Percentiles rank a stretch among this genome's conserved stretches.
These are phyloP conservation scores for Daldinia bambusicola DNA, from an alignment of 495 filamentous ascomycete genomes.

Conservation along the genomic window DNA sequence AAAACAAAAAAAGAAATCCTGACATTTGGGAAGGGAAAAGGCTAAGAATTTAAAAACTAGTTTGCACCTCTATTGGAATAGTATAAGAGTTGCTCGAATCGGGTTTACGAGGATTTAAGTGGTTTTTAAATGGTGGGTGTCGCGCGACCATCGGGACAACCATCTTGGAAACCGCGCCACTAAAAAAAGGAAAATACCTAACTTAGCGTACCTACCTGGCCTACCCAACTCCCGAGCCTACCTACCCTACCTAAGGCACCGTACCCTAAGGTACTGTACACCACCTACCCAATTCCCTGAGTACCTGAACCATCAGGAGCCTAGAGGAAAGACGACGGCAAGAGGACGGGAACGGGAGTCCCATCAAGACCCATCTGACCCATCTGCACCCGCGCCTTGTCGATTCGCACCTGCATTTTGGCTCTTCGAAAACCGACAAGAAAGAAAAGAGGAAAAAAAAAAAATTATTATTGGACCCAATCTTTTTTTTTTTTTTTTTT, in stretches of 20 bases:
- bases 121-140: slow-evolving; percentile 21
- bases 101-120: not conserved
- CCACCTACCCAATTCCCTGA: not conserved
- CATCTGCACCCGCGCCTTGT: slow-evolving; percentile 39
- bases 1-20: not conserved
- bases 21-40: not conserved
- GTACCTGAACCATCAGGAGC: not conserved
- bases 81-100: slow-evolving; percentile 4
- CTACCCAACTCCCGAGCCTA: not conserved
- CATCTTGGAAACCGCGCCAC: slow-evolving; percentile 21
- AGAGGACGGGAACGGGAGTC: slow-evolving; percentile 44
- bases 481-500: slow-evolving; percentile 12
- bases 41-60: not conserved
- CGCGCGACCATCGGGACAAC: slow-evolving; percentile 35
- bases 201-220: not conserved
- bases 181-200: slow-evolving; percentile 20
- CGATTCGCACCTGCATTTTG: slow-evolving; percentile 27
- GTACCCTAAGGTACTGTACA: too few relatives aligned
- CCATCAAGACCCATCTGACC: slow-evolving; percentile 41
- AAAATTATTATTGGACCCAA: slow-evolving; percentile 15
- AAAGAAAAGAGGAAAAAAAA: slow-evolving; percentile 8
- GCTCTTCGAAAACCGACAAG: slow-evolving; percentile 8
- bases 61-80: not conserved
- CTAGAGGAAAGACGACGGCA: slow-evolving; percentile 29
- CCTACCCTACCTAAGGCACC: not conserved